Percentiles rank a stretch among this genome's conserved stretches.
Conservation (phyloP, 176 grass and related monocot genomes). For the Poa pratensis region DNA sequence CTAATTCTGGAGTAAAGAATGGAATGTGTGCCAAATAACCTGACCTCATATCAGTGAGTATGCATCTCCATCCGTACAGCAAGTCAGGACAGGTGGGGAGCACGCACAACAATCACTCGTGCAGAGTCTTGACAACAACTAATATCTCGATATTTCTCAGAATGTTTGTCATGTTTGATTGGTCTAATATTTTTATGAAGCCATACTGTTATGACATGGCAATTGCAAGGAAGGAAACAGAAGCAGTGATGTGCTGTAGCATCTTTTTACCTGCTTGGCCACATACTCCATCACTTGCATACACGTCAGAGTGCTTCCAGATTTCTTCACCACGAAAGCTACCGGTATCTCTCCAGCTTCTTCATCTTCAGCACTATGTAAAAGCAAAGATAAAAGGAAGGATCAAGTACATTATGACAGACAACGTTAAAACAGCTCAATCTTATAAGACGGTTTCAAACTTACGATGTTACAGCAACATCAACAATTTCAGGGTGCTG, state of each 20-base stretch:
- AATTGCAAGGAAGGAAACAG: conserved; percentile 21
- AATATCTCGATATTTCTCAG: conserved; percentile 28
- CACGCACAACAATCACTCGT: conserved; percentile 35
- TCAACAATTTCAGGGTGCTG: conserved; percentile 75
- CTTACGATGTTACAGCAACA: conserved; percentile 87
- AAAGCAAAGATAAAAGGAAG: conserved; percentile 10
- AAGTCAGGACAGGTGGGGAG: conserved; percentile 43
- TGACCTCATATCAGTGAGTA: conserved; percentile 37
- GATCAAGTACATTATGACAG: neutral
- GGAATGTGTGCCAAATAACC: conserved; percentile 19
- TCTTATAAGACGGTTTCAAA: neutral
- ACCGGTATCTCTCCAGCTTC: conserved; percentile 92
- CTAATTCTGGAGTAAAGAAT: neutral
- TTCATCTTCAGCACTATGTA: conserved; percentile 67
- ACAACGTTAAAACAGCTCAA: too few relatives aligned
- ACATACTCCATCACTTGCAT: conserved; percentile 76
- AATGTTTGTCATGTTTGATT: conserved; percentile 1
- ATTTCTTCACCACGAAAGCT: conserved; percentile 76
- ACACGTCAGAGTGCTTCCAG: conserved; percentile 69
- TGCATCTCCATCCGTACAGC: conserved; percentile 24
- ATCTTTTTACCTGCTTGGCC: conserved; percentile 74
- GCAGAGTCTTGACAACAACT: neutral
- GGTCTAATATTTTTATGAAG: neutral
- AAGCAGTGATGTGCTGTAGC: neutral
- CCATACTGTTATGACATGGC: neutral